Evolutionary conservation across 768 basidiomycete genomes (phyloP), one percentile per base, ranked within the genome.

Genomic region (Suillus alpinus): DNA sequence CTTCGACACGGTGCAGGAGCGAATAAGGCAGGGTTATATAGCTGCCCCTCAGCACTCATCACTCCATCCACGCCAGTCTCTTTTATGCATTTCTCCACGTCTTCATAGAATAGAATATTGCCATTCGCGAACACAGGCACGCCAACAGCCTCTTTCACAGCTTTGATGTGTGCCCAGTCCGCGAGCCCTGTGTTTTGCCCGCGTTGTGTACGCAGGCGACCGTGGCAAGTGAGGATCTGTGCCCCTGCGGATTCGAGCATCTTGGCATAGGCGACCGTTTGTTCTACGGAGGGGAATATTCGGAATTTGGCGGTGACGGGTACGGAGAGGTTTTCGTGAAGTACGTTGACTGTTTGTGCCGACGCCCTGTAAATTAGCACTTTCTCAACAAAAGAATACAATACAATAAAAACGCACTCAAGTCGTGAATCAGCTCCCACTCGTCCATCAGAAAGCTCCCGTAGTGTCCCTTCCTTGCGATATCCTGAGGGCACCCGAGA

Each of bases 91-190:
- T 79, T 77, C 56, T 82, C 80, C 51, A 98, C 84, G 73, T 98
- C 95, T n/a, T 85, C 81, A 47, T 89, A 83, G 72, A 88, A 93
- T 13, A 98, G 86, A 61, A 98, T 85, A 72, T 98, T 98, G 32
- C 97, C 97, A 73, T 99, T 99, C 0, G 96, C 95, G 71, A 99
- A 92, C 4, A 99, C 95, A 3, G 95, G 96, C 0, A 99, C 84
- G 0, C 85, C 86, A 40, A 98, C 92, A 0, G 92, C 91, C 66
- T 90, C 74, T 72, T 95, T 97, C 66, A 99, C 94, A 0, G 93
- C 92, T 8, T 83, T 83, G 69, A 99, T 98, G 73, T 97, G 89
- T 29, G 77, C 78, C 91, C 92, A 97, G 67, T 93, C 92, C 6
- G 94, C 94, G 12, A 95, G 73, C 18, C 95, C 95, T 0, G 89